Evolutionary conservation across 164 flowering plant species (phyloP).

Genomic region (Umbilicus rupestris): DNA sequence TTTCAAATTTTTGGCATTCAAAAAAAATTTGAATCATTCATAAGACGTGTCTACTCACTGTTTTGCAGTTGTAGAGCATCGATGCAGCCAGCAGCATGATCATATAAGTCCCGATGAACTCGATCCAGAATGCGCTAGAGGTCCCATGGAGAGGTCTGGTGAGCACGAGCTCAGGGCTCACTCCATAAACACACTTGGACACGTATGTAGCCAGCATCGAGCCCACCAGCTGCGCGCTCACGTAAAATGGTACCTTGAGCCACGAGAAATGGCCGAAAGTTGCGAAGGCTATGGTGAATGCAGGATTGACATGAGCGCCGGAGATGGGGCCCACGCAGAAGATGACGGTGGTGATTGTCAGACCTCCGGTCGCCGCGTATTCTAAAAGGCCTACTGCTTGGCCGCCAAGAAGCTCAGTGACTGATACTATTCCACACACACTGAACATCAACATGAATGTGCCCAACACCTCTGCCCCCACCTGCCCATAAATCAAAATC

Average conservation of each 20-base stretch:
- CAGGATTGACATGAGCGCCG: slow-evolving; percentile 79
- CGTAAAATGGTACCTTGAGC: slow-evolving; percentile 60
- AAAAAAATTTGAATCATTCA: too few species aligned
- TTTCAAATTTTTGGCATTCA: too few species aligned
- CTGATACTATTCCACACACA: slow-evolving; percentile 52
- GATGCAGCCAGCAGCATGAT: slow-evolving; percentile 53
- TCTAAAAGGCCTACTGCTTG: slow-evolving; percentile 10
- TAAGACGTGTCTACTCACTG: slow-evolving; percentile 36
- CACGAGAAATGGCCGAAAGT: slow-evolving; percentile 54
- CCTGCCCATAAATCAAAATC: slow-evolving; percentile 25
- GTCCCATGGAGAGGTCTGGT: slow-evolving; percentile 47
- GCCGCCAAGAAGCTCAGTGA: slow-evolving; percentile 28
- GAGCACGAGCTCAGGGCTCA: slow-evolving; percentile 35
- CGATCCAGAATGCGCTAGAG: slow-evolving; percentile 57
- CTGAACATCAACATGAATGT: slow-evolving; percentile 59
- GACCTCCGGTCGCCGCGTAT: slow-evolving; percentile 51
- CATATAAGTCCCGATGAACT: slow-evolving; percentile 59
- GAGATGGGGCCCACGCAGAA: slow-evolving; percentile 65
- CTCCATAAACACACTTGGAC: slow-evolving; percentile 38
- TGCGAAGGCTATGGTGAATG: slow-evolving; percentile 64
- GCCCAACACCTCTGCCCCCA: slow-evolving; percentile 61
- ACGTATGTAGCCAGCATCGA: slow-evolving; percentile 44
- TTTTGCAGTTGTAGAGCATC: slow-evolving; percentile 24
- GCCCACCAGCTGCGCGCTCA: slow-evolving; percentile 55
- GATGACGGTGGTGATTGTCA: slow-evolving; percentile 39